Base-by-base conservation (phyloP, 2,329 filamentous ascomycete species). In the Talaromyces atroroseus region DNA sequence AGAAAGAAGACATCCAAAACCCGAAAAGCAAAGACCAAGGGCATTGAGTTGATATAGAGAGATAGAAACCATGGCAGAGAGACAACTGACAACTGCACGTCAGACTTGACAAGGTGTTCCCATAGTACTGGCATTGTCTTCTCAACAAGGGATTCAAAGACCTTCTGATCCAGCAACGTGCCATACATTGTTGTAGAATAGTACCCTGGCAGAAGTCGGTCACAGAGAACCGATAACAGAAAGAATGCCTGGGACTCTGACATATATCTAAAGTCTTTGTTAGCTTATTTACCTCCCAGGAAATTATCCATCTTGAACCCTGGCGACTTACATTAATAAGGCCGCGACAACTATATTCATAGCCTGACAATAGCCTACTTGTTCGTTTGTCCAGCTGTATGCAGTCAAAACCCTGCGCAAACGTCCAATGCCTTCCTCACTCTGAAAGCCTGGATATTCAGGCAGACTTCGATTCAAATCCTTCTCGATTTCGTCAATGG, bases 131-230 rank as follows among this genome's bases (percentile, higher is more conserved):
- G 94, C 92, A 99, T 97, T 1, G 94, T 99, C 76, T 90, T 94
- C 72, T 99, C 94, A n/a, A 99, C 94, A 3, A 99, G 80, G 2
- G 89, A 95, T 74, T 99, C 94, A 66, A 99, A 99, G 14, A 99
- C 94, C 64, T 94, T 90, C 67, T 99, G 94, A 68, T 99, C 94
- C 40, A 99, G 82, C 5, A 99, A 80, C 1, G 94, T 99, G 64
- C 94, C 94, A 73, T 99, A 99, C 94, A 99, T 99, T 62, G 95
- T 99, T 18, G 89, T 95, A 5, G 92, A 97, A 73, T 99, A 99
- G 76, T 99, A 99, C 4, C 94, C 94, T 0, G 94, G 94, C 3
- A 97, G 83, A 1, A 99, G 80, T 48, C 92, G 87, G 70, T 97
- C 92, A 76, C 94, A 99, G 16, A 99, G 80, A 1, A 92, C 82